Base-by-base conservation (phyloP, 805 yeast species). In the Zygotorulaspora danielsina region DNA sequence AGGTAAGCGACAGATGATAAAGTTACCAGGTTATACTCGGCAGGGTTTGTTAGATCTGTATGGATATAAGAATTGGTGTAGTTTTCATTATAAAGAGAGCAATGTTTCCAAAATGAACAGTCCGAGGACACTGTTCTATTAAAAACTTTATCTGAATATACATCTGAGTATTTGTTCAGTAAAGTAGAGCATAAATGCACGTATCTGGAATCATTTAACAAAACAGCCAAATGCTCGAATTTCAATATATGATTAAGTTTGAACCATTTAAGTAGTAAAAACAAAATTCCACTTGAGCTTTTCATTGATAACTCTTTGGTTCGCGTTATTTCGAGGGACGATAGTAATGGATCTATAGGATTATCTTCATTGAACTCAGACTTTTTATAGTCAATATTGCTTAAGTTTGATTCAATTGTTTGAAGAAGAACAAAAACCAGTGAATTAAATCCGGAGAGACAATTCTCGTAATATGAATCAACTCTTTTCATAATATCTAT, bases 181-280 rank as follows among this genome's bases (percentile, higher is more conserved):
- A 63, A 20, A 9, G 54, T 41, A 1, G 57, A 45, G 24, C 59
- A 50, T 3, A 53, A 51, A 15, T 51, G 53, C n/a, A 67, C 53
- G 41, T 52, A 82, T 42, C 79, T 78, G 19, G 81, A 75, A 57
- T 93, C 97, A 59, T 81, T 84, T 18, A 93, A 59, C 30, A 89
- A 57, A 0, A 84, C 73, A 5, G 82, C 61, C 10, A 90, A 64
- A 51, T 81, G 84, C 57, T 87, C 94, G 57, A 73, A 80, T 58
- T 90, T 89, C 46, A 89, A 59, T 2, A 87, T 66, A 57, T 93
- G 96, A 32, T 78, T 81, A 7, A 72, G 59, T 55, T 84, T 84
- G 57, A 85, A 81, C 96, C 97, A 89, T 51, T 73, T 74, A 22
- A 81, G 56, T 15, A 93, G 55, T 15, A 76, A 50, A 8, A 65